These are phyloP conservation scores for Arabidopsis lyrata DNA, from an alignment of 441 rosid species.

Conservation along the genomic window DNA sequence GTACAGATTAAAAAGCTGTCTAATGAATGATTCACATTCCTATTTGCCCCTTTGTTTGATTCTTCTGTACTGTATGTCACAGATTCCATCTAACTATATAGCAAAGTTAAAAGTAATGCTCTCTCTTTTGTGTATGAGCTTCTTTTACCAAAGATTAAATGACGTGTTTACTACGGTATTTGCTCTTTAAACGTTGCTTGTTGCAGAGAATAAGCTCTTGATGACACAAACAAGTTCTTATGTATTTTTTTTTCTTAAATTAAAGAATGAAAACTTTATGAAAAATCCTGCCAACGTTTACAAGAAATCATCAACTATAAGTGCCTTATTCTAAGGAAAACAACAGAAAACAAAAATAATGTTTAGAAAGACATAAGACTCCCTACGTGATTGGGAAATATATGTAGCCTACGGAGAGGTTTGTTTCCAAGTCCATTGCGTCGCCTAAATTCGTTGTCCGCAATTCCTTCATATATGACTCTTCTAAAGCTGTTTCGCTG, in stretches of 20 bases:
- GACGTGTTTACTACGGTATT: slow-evolving; percentile 9
- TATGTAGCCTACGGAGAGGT: too few species aligned
- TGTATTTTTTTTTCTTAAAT: neutral
- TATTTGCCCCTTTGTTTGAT: slow-evolving; percentile 33
- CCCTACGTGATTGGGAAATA: too few species aligned
- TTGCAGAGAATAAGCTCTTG: slow-evolving; percentile 4
- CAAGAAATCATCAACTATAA: neutral
- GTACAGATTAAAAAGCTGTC: slow-evolving; percentile 71
- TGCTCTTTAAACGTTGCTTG: slow-evolving; percentile 9
- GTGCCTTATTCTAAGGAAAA: neutral
- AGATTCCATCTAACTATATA: slow-evolving; percentile 33
- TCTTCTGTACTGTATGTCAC: slow-evolving; percentile 30
- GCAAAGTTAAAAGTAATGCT: slow-evolving; percentile 32
- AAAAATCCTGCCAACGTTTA: neutral
- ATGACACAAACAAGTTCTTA: neutral
- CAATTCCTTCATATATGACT: neutral
- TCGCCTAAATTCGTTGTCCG: neutral
- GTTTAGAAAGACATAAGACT: neutral
- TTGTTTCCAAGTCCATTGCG: neutral
- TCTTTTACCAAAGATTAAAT: slow-evolving; percentile 12
- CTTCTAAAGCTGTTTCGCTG: neutral
- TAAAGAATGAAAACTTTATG: neutral
- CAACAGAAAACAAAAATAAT: neutral
- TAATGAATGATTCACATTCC: slow-evolving; percentile 46
- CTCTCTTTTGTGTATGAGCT: slow-evolving; percentile 27